Base-by-base conservation (phyloP, 2,329 filamentous ascomycete genomes). In the Hymenoscyphus fructigenus region DNA sequence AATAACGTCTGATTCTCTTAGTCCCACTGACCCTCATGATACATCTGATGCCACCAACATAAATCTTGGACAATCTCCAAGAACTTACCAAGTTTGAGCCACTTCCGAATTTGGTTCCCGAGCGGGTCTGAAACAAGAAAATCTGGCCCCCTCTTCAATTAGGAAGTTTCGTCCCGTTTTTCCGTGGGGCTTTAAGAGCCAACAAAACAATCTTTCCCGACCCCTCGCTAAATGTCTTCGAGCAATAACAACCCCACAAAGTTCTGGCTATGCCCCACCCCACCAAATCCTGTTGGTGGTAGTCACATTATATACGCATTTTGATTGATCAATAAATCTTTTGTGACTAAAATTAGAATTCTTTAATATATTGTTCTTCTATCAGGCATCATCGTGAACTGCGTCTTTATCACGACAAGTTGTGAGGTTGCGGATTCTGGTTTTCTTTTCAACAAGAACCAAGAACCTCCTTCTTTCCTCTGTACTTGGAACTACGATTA, bases 191-290 rank as follows among this genome's bases (percentile, higher is more conserved):
- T 50, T 23, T 23, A 23, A n/a, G n/a, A 23, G 9, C 34, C 34
- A 36, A 36, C 34, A 20, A 50, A 50, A 50, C 7, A 50, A 23
- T 20, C 44, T 50, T 50, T 50, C n/a, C 20, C n/a, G 10, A 10
- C 44, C n/a, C 20, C 44, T 50, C 44, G 44, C 44, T 23, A 50
- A 50, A 20, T 20, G 20, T 36, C 10, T 14, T 20, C n/a, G n/a
- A 50, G 44, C 44, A 50, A 50, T 23, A 50, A 23, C n/a, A 50
- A 50, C 44, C 44, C 44, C 44, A 50, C 44, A 50, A 50, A 50
- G 44, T 23, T 26, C n/a, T 36, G 34, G 34, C 34, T 23, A 23
- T 50, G 44, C 44, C 44, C 44, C 44, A 50, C 44, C 44, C 44
- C 44, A 50, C 44, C n/a, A 23, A 20, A 23, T 20, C n/a, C 5